These are phyloP conservation scores for Lactarius sanguifluus DNA, from an alignment of 768 basidiomycete genomes.

Conservation along the genomic window DNA sequence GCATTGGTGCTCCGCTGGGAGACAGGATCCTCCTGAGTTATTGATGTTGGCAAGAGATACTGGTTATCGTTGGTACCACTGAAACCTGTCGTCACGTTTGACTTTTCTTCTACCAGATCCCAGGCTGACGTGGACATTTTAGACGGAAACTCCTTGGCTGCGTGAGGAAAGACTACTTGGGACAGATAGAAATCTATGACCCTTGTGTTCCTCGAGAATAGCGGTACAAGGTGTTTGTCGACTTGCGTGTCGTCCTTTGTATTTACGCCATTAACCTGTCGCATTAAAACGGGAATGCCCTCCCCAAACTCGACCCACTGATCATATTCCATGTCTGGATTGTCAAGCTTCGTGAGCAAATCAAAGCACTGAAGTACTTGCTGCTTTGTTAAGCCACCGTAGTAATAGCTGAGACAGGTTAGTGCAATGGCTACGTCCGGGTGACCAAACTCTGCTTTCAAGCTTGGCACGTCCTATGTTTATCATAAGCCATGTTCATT, in stretches of 20 bases:
- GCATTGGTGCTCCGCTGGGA: constrained; percentile 49
- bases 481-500: neutral
- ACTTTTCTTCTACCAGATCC: constrained; percentile 48
- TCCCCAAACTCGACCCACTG: constrained; percentile 36
- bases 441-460: constrained; percentile 51
- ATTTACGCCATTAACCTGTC: constrained; percentile 37
- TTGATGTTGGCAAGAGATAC: constrained; percentile 37
- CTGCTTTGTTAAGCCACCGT: constrained; percentile 41
- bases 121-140: constrained; percentile 50
- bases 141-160: constrained; percentile 47
- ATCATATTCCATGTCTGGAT: constrained; percentile 44
- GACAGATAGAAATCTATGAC: constrained; percentile 49
- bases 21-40: constrained; percentile 39
- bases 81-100: constrained; percentile 46
- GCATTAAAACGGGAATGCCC: constrained; percentile 36
- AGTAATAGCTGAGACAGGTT: constrained; percentile 51
- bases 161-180: constrained; percentile 48
- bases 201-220: constrained; percentile 39
- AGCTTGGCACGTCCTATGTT: constrained; percentile 44
- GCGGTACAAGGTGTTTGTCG: constrained; percentile 33
- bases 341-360: constrained; percentile 41
- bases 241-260: constrained; percentile 40
- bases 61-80: constrained; percentile 55
- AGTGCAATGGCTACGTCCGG: constrained; percentile 48
- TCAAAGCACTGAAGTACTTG: constrained; percentile 43